Conservation (phyloP, 208 protist genomes). For the Acanthamoeba castellanii region DNA sequence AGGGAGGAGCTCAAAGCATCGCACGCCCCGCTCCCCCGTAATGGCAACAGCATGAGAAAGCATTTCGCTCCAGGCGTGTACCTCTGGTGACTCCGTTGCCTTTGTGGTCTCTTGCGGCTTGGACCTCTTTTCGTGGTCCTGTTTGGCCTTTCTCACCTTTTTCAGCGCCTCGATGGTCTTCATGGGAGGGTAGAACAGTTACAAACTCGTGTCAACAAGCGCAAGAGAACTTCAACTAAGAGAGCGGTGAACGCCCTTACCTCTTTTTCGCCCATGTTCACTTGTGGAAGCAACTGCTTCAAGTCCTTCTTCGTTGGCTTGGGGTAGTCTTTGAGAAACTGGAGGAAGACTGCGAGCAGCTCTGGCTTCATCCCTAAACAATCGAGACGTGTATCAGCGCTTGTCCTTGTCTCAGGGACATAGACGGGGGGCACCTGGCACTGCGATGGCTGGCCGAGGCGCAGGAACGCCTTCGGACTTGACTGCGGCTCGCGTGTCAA, state of each 20-base stretch:
- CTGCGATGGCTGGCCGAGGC: neutral
- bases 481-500: neutral
- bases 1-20: neutral
- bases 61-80: neutral
- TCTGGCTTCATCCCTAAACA: neutral
- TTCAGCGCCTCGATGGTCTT: slow-evolving; percentile 36
- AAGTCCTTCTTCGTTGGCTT: slow-evolving; percentile 54
- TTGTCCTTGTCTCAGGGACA: neutral
- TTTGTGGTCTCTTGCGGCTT: neutral
- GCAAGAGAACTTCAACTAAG: neutral
- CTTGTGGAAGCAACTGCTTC: slow-evolving; percentile 53
- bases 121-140: neutral
- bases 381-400: neutral
- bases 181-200: neutral
- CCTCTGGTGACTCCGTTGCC: slow-evolving; percentile 5
- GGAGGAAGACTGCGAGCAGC: neutral
- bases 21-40: neutral
- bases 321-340: slow-evolving; percentile 14
- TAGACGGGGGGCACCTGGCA: neutral
- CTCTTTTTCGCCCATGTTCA: slow-evolving; percentile 33
- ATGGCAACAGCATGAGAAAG: neutral
- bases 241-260: neutral
- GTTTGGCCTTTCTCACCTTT: slow-evolving; percentile 48
- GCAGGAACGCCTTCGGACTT: neutral
- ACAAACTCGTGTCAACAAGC: neutral